Base-by-base conservation (phyloP, 129 eudicot species). In the Sambucus nigra region DNA sequence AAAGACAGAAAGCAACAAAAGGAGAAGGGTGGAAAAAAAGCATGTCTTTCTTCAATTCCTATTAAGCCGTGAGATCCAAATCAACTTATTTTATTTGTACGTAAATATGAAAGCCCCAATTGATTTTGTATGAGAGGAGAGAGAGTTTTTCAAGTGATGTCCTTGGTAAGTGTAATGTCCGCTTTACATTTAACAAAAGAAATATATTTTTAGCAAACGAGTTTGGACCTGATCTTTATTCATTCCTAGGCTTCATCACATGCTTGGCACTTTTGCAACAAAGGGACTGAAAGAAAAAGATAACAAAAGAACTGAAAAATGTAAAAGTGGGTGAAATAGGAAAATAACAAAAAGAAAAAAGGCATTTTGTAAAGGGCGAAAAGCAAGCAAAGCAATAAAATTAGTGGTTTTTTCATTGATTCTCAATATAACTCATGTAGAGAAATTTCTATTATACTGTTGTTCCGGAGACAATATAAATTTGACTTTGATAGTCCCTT, bases 1-100 rank as follows among this genome's bases (percentile, higher is more conserved):
- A 80, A 68, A 77, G 83, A 74, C 82, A 81, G 84, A 76, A 79
- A 82, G 85, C 76, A 74, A 63, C 63, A 63, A 76, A 69, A 61
- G 77, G 64, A 63, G 61, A 47, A 7, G 42, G 63, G 63, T 51
- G 70, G 55, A 57, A 57, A 45, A 59, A 74, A 67, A 54, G 72
- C 69, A 73, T 59, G 42, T 49, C 17, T 10, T 31, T n/a, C n/a
- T n/a, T n/a, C 13, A n/a, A n/a, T n/a, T 7, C 42, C 42, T 35
- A 35, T 35, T 15, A 35, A 35, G 42, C 42, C 45, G 27, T 71
- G 69, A 71, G 69, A 80, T 76, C 71, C 68, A 69, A 50, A 66
- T 64, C 63, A 15, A 38, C 67, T 35, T 2, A 27, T 57, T 19
- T 15, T 55, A 57, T 71, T 57, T 15, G 1, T 7, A 35, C 42